Base-by-base conservation (phyloP, 768 basidiomycete species). In the Kwoniella dendrophila region DNA sequence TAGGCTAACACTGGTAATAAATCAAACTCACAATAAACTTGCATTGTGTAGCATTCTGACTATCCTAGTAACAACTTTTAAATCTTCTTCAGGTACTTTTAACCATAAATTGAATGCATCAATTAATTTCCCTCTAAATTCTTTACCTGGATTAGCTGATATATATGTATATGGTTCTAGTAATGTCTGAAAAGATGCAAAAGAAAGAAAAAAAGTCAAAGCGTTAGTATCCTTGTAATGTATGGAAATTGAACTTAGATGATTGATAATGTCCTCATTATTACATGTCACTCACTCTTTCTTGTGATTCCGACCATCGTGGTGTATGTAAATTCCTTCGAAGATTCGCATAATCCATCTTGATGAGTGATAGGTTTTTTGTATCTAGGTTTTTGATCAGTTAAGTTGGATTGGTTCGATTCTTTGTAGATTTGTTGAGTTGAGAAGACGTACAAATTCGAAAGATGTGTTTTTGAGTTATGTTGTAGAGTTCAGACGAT, bases 11-110 rank as follows among this genome's bases (percentile, higher is more conserved):
- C 16, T 45, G 18, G 3, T n/a, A 22, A 45, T 24, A 11, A 45
- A 18, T 18, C 16, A 24, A 20, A 78, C 84, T 73, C 70, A 93
- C 94, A 98, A 84, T 26, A 99, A 83, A 76, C 90, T 92, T 4
- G 94, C 93, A 54, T 87, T 92, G 70, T 99, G 96, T 20, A 98
- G 82, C 92, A 95, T 97, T 72, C 86, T 87, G 33, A 99, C 90
- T 55, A 99, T 85, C 65, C 84, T 84, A 2, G 87, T 84, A 62
- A 99, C 92, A 43, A 89, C 81, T 27, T 77, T 76, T 18, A 96
- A 84, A 76, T 88, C 88, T 26, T 85, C 84, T 27, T 81, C 75
- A 0, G 91, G 89, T 1, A 98, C 92, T 6, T 87, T 76, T 14
- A 98, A 85, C 96, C 96, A 99, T 1, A 81, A 36, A 70, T 98